phyloP scores from a whole-genome alignment of 306 rosid species.

The Canavalia ensiformis region DNA sequence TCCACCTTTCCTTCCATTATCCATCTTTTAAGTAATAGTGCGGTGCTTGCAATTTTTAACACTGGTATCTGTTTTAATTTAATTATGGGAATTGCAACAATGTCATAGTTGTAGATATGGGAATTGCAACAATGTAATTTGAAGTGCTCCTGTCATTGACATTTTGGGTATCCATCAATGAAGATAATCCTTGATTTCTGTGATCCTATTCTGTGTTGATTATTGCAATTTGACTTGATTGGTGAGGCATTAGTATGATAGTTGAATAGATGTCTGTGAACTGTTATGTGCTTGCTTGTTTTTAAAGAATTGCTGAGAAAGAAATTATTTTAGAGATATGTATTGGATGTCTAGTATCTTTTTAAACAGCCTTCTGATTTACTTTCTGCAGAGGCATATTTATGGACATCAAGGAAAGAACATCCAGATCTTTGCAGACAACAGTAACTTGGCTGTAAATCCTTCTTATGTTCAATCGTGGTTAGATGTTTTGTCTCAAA shows the following conservation, averaged over 20 bases:
- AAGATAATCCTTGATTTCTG: neutral
- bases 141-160: neutral
- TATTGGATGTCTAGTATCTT: neutral
- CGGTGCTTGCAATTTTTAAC: neutral
- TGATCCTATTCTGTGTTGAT: neutral
- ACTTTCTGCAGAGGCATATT: constrained; percentile 85
- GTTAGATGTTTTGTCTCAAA: constrained; percentile 87
- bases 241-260: neutral
- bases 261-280: neutral
- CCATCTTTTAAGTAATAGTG: neutral
- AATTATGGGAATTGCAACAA: neutral
- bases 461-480: constrained; percentile 87
- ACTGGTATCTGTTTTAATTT: neutral
- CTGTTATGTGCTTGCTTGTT: neutral
- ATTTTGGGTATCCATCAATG: neutral
- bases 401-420: constrained; percentile 87
- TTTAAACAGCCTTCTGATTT: constrained; percentile 41
- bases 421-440: constrained; percentile 77
- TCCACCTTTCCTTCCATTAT: neutral
- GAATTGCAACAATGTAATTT: neutral
- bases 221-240: constrained; percentile 12
- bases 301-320: neutral
- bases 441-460: constrained; percentile 90
- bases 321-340: neutral
- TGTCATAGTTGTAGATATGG: neutral